A percentile compares a stretch with the other conserved stretches of the same genome.
Conservation (phyloP, 2,329 filamentous ascomycete species). For the Blastomyces gilchristii region DNA sequence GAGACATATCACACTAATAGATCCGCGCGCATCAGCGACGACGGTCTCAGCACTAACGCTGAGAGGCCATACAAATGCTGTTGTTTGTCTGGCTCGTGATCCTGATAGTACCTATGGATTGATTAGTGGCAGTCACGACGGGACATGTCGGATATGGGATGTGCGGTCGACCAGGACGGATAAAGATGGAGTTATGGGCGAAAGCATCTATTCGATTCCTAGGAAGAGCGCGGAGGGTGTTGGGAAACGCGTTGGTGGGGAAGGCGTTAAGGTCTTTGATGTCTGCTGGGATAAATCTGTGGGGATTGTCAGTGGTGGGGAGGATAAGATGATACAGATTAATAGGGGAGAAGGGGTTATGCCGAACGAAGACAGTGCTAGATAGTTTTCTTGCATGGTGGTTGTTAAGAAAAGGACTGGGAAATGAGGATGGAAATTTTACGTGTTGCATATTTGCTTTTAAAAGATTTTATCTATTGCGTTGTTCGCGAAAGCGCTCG, state of each 20-base stretch:
- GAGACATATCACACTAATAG: conserved; percentile 82
- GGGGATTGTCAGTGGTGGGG: conserved; percentile 82
- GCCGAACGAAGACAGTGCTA: conserved; percentile 22
- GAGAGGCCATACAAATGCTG: conserved; percentile 71
- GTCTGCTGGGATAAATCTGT: conserved; percentile 77
- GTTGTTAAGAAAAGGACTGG: not conserved
- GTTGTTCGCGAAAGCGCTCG: not conserved
- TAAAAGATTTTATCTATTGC: not conserved
- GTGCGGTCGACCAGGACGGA: conserved; percentile 57
- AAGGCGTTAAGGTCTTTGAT: conserved; percentile 81
- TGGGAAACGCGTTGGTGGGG: conserved; percentile 57
- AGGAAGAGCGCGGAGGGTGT: conserved; percentile 60
- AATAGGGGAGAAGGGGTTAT: conserved; percentile 55
- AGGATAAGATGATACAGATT: conserved; percentile 91
- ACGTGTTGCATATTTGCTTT: conserved; percentile 20
- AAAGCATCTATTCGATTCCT: conserved; percentile 66
- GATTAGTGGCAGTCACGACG: conserved; percentile 82
- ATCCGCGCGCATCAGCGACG: conserved; percentile 68
- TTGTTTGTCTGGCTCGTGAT: conserved; percentile 49
- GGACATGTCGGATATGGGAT: conserved; percentile 91
- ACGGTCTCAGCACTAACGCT: conserved; percentile 81
- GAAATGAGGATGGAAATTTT: not conserved
- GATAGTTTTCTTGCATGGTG: conserved; percentile 17
- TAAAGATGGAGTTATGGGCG: conserved; percentile 51
- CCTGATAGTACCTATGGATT: conserved; percentile 68